A percentile compares a stretch with the other conserved stretches of the same genome.
These are phyloP conservation scores for Salvia splendens DNA, from an alignment of 257 asterid species.

Conservation along the genomic window DNA sequence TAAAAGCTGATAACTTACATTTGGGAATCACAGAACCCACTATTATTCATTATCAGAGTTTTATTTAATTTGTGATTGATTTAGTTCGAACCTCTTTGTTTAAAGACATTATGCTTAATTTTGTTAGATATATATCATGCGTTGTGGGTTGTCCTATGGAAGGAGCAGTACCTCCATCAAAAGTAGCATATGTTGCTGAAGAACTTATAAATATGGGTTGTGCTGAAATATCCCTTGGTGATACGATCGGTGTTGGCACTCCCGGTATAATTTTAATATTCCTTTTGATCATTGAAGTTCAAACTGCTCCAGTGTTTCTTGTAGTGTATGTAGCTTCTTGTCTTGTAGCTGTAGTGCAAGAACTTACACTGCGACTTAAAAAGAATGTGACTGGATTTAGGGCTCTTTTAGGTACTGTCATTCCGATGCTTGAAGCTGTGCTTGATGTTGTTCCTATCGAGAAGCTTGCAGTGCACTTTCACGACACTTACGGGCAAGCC, in stretches of 20 bases:
- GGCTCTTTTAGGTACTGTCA: slow-evolving; percentile 57
- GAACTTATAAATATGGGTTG: slow-evolving; percentile 87
- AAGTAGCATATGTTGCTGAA: slow-evolving; percentile 85
- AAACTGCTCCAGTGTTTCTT: slow-evolving; percentile 16
- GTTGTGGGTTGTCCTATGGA: slow-evolving; percentile 97
- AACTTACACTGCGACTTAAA: not conserved
- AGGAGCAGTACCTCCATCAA: slow-evolving; percentile 80
- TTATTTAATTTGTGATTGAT: slow-evolving; percentile 22
- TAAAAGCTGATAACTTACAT: not conserved
- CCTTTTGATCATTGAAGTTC: slow-evolving; percentile 27
- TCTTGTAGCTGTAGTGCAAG: slow-evolving; percentile 5
- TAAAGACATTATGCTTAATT: slow-evolving; percentile 31
- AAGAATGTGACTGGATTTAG: not conserved
- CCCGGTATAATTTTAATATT: slow-evolving; percentile 64
- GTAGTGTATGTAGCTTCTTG: not conserved
- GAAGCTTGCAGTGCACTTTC: slow-evolving; percentile 94
- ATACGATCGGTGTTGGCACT: slow-evolving; percentile 95
- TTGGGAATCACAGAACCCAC: slow-evolving; percentile 4
- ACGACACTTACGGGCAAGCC: slow-evolving; percentile 97
- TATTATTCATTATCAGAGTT: slow-evolving; percentile 12
- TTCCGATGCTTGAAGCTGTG: slow-evolving; percentile 94
- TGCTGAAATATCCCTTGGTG: slow-evolving; percentile 91
- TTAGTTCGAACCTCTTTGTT: slow-evolving; percentile 19
- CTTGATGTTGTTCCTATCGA: slow-evolving; percentile 73
- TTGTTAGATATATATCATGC: slow-evolving; percentile 78